Evolutionary conservation across 495 filamentous ascomycete species (phyloP), one percentile per base, ranked within the genome.

Genomic region (Rhypophila decipiens): DNA sequence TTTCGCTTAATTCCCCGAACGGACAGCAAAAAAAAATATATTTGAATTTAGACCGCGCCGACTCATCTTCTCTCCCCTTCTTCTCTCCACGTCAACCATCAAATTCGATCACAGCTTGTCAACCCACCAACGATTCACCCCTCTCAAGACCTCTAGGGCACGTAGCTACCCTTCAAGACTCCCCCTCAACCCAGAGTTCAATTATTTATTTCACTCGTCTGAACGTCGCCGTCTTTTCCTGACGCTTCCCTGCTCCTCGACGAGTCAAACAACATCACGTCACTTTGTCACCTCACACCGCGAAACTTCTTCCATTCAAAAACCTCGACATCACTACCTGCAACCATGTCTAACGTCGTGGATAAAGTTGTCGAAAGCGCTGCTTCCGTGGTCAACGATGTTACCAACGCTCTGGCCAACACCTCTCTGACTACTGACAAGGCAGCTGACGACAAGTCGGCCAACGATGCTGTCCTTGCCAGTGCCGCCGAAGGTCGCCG

Each of bases 401-500:
- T 86, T 71, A 84, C 88, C 73, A 86, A 88, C 72, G 76, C 88
- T 79, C 74, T 87, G 80, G 79, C 79, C 71, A 84, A 84, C 70
- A 80, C 80, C 65, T 76, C 78, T 61, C 67, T 87, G 70, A 65
- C 77, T 64, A 72, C 76, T 68, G 76, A 77, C 51, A 56, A 51
- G 67, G 65, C 71, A 56, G 66, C 63, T 46, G 73, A 76, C 41
- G 64, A 68, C 64, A 75, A 76, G 58, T 46, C 58, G 49, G 66
- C 77, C 76, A 83, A 88, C 59, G 89, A 93, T 67, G 90, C 91
- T 64, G 90, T 91, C 54, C 82, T 90, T 63, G 89, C 90, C 72
- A 95, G 88, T 74, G 93, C 93, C 65, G 90, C 93, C 68, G 93
- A 98, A 75, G 94, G 93, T 66, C 88, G 93, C 78, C 88, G 93